Evolutionary conservation across 2,329 filamentous ascomycete species (phyloP).

Genomic region (Trichoderma polysporum): DNA sequence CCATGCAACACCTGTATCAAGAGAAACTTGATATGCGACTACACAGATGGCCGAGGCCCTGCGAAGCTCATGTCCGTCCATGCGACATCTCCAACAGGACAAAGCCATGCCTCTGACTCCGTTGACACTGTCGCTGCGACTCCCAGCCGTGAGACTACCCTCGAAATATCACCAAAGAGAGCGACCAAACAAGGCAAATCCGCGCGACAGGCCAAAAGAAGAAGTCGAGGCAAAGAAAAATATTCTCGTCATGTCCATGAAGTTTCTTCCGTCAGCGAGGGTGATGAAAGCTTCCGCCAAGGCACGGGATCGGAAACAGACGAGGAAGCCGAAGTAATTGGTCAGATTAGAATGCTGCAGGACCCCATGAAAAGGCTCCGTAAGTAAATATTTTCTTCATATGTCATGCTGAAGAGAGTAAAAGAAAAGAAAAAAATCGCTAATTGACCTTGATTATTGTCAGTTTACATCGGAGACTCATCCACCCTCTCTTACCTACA

Average conservation of each 20-base stretch:
- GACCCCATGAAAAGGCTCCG: constrained; percentile 57
- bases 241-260: neutral
- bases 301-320: constrained; percentile 40
- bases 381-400: constrained; percentile 37
- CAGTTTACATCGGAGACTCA: constrained; percentile 63
- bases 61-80: constrained; percentile 8
- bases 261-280: constrained; percentile 10
- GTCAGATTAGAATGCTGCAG: constrained; percentile 57
- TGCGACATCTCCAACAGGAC: constrained; percentile 5
- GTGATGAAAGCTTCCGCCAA: constrained; percentile 32
- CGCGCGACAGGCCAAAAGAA: neutral
- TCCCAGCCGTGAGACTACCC: neutral
- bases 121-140: constrained; percentile 2
- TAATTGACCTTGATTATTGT: constrained; percentile 19
- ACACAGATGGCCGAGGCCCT: constrained; percentile 20
- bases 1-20: constrained; percentile 29
- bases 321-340: constrained; percentile 56
- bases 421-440: neutral
- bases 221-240: constrained; percentile 5
- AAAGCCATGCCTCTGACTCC: constrained; percentile 7
- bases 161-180: constrained; percentile 6
- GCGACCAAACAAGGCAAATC: neutral
- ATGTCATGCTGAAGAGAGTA: neutral
- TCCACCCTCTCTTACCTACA: constrained; percentile 62
- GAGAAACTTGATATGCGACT: constrained; percentile 26